Base-by-base conservation (phyloP, 2,329 filamentous ascomycete species). In the Dendryphion nanum region DNA sequence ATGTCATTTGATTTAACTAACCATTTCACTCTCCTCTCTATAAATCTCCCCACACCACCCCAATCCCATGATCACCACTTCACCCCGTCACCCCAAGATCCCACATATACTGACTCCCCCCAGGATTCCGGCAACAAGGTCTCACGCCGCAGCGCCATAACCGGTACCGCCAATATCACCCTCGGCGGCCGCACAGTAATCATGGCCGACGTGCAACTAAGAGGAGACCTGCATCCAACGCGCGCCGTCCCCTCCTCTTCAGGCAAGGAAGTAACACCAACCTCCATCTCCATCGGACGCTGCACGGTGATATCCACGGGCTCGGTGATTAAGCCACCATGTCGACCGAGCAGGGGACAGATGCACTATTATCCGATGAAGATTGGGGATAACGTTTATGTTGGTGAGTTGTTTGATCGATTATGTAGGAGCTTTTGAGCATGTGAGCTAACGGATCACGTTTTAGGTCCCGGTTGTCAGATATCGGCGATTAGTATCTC, bases 91-190 rank as follows among this genome's bases (percentile, higher is more conserved):
- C 32, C 37, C 26, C 32, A 16, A 18, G 14, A 16, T 29, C 7
- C 20, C 28, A 15, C 18, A 30, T 17, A 8, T 15, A 8, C 16
- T 12, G 16, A 10, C 26, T 10, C 18, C 17, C 26, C 20, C 5
- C 35, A 95, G 90, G 91, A 97, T 70, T 95, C 90, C 3, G 93
- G 93, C 51, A 98, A 98, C 78, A 97, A 97, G 73, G 93, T 98
- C 57, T 91, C 90, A 26, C 88, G 93, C 51, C 89, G 89, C 53
- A 87, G 89, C 45, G 83, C 85, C 62, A 88, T 98, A 53, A 86
- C 95, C 59, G 93, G 93, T 57, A 96, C 91, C 16, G 89, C 95
- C 55, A 95, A 97, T 70, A 97, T 98, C 69, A 95, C 95, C 68
- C 85, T 98, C 2, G 93, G 89, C 53, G 93, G 93, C 47, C 95